Evolutionary conservation across 2,329 filamentous ascomycete genomes (phyloP), one percentile per base, ranked within the genome.

Genomic region (Aspergillus ochraceoroseus): DNA sequence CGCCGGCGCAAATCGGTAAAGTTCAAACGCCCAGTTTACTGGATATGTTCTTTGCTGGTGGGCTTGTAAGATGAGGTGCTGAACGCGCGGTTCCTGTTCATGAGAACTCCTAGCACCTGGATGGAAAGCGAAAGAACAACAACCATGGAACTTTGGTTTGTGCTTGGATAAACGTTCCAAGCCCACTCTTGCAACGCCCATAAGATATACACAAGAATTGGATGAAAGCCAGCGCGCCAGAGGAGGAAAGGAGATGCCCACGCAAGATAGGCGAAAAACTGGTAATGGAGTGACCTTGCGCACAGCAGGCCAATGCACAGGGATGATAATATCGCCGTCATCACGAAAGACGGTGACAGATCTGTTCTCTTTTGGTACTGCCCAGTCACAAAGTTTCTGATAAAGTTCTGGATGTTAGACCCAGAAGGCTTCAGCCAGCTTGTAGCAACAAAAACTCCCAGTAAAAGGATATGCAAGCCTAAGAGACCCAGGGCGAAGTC

Each of bases 121-220:
- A 77, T 59, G 12, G 79, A 78, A 54, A 96, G 70, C 26, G 80
- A 77, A 15, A 73, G 73, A 9, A 98, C 85, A 6, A 88, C 89
- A 4, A 75, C 68, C 47, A 67, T 63, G 4, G 82, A 85, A 61
- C 82, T 85, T 23, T 60, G 49, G 39, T 72, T 65, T 22, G 82
- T 84, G 60, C 87, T 94, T n/a, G 89, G 89, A 60, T 85, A 95
- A 7, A 89, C 80, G 54, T 95, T 94, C 89, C 89, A 95, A 8
- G 85, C 87, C 82, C 84, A 89, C 64, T 95, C 89, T 65, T 95
- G 89, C 44, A 78, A 72, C 2, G 72, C 75, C 84, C 86, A 95
- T 7, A 89, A 65, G 3, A 66, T 67, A 56, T 82, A 82, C 52
- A 87, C 77, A 20, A 83, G 56, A 7, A 83, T 58, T 0, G 84